Evolutionary conservation across 331 rosid genomes (phyloP).

Genomic region (Cydonia oblonga): DNA sequence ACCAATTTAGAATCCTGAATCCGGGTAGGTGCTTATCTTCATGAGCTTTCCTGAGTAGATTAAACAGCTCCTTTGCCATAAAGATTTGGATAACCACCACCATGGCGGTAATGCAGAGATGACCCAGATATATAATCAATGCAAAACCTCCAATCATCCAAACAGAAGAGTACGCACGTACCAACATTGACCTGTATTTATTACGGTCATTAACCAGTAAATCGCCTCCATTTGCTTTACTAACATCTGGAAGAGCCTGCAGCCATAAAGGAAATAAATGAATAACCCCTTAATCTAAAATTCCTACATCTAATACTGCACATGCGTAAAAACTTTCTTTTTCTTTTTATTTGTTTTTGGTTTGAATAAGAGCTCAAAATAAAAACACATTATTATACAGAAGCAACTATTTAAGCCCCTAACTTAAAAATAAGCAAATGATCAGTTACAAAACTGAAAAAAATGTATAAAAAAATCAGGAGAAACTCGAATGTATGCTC

Average conservation of each 20-base stretch:
- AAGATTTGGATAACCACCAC: slow-evolving; percentile 89
- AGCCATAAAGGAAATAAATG: not conserved
- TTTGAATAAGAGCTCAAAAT: not conserved
- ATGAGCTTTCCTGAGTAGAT: slow-evolving; percentile 69
- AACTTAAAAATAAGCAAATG: not conserved
- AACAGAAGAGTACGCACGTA: slow-evolving; percentile 72
- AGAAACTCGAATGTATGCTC: not conserved
- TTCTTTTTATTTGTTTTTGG: not conserved
- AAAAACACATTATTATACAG: not conserved
- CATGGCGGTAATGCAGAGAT: slow-evolving; percentile 90
- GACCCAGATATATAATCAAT: slow-evolving; percentile 70
- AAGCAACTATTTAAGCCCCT: not conserved
- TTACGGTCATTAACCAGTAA: slow-evolving; percentile 75
- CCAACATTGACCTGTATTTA: slow-evolving; percentile 80
- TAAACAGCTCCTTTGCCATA: slow-evolving; percentile 95
- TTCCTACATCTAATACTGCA: not conserved
- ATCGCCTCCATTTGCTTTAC: slow-evolving; percentile 52
- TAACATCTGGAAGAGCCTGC: slow-evolving; percentile 48
- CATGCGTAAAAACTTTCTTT: not conserved
- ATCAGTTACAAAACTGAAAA: not conserved
- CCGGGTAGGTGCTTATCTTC: slow-evolving; percentile 90
- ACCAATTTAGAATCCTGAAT: slow-evolving; percentile 96
- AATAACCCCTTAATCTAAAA: not conserved
- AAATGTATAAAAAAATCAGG: not conserved
- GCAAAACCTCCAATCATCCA: slow-evolving; percentile 99